Evolutionary conservation across 345 rosid species (phyloP).

Genomic region (Schrenkiella parvula): DNA sequence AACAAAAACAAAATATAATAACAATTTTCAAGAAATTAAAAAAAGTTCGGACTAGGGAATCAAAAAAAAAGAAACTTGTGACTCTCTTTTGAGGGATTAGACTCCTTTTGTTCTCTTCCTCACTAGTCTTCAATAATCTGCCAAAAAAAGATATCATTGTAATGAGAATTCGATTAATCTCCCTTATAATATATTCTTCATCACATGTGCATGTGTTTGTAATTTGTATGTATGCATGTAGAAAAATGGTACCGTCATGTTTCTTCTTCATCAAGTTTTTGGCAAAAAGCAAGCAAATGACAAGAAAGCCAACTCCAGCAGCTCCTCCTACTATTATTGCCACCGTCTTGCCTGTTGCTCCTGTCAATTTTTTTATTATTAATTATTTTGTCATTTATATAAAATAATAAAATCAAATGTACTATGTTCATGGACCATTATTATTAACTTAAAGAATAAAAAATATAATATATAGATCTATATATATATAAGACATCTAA

Average conservation of each 20-base stretch:
- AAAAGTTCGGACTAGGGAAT: neutral
- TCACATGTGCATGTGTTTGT: conserved; percentile 27
- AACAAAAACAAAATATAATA: conserved; percentile 8
- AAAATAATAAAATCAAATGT: neutral
- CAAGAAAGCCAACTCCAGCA: conserved; percentile 82
- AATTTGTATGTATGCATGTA: neutral
- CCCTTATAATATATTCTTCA: neutral
- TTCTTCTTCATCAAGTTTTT: conserved; percentile 67
- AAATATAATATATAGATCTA: too few species aligned
- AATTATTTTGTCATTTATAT: neutral
- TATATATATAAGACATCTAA: too few species aligned
- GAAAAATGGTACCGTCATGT: conserved; percentile 26
- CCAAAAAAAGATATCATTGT: conserved; percentile 2
- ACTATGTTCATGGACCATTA: neutral
- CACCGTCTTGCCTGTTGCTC: conserved; percentile 85
- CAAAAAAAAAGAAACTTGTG: neutral
- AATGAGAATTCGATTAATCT: neutral
- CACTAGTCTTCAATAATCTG: conserved; percentile 28
- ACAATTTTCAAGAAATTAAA: conserved; percentile 7
- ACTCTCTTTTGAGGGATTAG: conserved; percentile 16
- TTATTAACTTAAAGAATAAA: too few species aligned
- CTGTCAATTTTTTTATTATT: conserved; percentile 46
- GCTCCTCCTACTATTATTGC: conserved; percentile 98
- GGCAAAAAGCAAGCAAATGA: conserved; percentile 79
- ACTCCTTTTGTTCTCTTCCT: conserved; percentile 27